Evolutionary conservation across 129 eudicot genomes (phyloP), one percentile per base, ranked within the genome.

Genomic region (Gnaphalium uliginosum): DNA sequence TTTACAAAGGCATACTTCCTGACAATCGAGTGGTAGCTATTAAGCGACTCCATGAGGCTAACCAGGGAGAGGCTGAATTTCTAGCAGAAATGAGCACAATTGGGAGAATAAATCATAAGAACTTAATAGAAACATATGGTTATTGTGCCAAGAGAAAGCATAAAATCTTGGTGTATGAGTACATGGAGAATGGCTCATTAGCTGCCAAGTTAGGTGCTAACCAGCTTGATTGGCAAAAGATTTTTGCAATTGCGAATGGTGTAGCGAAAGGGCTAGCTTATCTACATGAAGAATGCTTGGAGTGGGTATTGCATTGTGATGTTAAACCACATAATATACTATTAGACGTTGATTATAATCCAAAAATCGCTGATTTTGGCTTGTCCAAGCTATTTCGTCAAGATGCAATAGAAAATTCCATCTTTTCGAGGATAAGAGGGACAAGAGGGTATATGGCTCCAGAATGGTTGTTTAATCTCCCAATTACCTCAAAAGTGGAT

Each of bases 111-210:
- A 63, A 63, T 29, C 68, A 63, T 29, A 63, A 27, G 68, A 63
- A 29, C 21, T 63, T 63, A 23, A 63, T 63, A 15, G 68, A 63
- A 63, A 63, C 68, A 4, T 63, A 29, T 29, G 68, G 68, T 13
- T 63, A 63, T 63, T 63, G 68, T 2, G 43, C 24, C 0, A 23
- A 63, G 2, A 23, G 68, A 17, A 63, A 63, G 43, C 43, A 63
- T 29, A 27, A 24, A 43, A 29, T 63, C 13, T 29, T 63, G 21
- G 68, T 63, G 19, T 63, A 63, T 29, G 24, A 63, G 68, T 63
- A 62, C 68, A 63, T 63, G 43, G 68, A 63, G 68, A 63, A 63
- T 29, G 68, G 68, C 8, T 63, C 68, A 7, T 26, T 63, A 29
- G 68, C 68, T 8, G 11, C 4, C 10, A 63, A 18, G 19, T 24